phyloP scores from a whole-genome alignment of 2,329 filamentous ascomycete genomes.

The Xylariaceae sp. region DNA sequence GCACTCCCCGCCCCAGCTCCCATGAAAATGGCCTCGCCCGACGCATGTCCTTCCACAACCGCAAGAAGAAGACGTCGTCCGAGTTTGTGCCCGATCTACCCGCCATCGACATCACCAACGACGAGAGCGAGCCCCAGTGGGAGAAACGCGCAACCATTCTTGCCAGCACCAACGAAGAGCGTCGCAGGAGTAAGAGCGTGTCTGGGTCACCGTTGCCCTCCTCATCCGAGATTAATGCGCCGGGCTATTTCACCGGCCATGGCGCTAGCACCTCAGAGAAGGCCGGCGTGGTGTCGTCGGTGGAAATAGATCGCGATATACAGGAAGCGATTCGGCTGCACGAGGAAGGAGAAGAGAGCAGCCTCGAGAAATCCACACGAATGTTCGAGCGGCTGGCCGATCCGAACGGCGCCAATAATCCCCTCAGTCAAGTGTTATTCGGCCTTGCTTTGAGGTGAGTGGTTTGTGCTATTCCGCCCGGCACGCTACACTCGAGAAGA shows the following conservation, averaged over 20 bases:
- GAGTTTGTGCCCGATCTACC: constrained; percentile 77
- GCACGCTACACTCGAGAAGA: background rate
- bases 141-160: background rate
- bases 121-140: background rate
- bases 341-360: constrained; percentile 64
- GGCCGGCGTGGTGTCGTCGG: constrained; percentile 43
- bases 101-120: constrained; percentile 54
- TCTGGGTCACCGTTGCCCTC: constrained; percentile 30
- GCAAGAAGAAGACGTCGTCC: constrained; percentile 47
- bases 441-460: constrained; percentile 82
- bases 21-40: constrained; percentile 30
- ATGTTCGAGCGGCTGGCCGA: constrained; percentile 85
- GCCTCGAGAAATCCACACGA: constrained; percentile 70
- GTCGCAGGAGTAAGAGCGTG: constrained; percentile 69
- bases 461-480: background rate
- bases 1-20: constrained; percentile 23
- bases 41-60: constrained; percentile 24
- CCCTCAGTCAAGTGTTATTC: constrained; percentile 92
- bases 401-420: constrained; percentile 81
- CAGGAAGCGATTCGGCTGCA: constrained; percentile 95
- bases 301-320: constrained; percentile 67
- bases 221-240: constrained; percentile 18
- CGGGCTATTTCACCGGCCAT: constrained; percentile 31
- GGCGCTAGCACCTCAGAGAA: constrained; percentile 23
- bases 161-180: constrained; percentile 52